Base-by-base conservation (phyloP, 345 rosid species). In the Triadica sebifera region DNA sequence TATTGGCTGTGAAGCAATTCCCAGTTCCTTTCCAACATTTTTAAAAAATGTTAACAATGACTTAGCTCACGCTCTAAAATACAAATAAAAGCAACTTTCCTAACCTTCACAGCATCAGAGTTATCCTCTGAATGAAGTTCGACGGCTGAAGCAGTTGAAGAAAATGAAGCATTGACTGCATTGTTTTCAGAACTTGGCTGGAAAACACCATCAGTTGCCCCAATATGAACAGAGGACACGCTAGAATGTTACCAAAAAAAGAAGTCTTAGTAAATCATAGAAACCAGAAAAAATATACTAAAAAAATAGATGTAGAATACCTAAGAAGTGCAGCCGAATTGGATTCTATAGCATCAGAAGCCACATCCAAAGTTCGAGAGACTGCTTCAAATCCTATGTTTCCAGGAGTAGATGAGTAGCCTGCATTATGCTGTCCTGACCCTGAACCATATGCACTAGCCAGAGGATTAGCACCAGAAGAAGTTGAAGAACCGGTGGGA, bases 331-430 rank as follows among this genome's bases (percentile, higher is more conserved):
- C 76, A 74, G 86, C 83, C 61, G 93, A 74, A 57, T 80, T 75
- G 61, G 92, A 75, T 53, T 89, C 98, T 65, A 84, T 78, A 51
- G 86, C 82, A 77, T 88, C 96, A 24, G 89, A 77, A 76, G 82
- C 73, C 74, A 84, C 82, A 83, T 95, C 97, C 75, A 86, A 66
- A 69, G 89, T 79, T 70, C 86, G 85, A 70, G 95, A 77, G 46
- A 81, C 89, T 70, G 82, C 61, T 57, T 90, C 95, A 57, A 85
- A 75, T 50, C 86, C 90, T 52, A 87, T 51, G 72, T 81, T 89
- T 74, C 81, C 89, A 11, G 79, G 62, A 67, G 74, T 37, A n/a
- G 97, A 78, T 56, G 87, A 71, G 79, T 86, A 86, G 22, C 84
- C 90, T 37, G 89, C 39, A 63, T 71, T 79, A 73, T 77, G 75